Conservation (phyloP, 2,329 filamentous ascomycete species). For the Rhynchosporium graminicola region DNA sequence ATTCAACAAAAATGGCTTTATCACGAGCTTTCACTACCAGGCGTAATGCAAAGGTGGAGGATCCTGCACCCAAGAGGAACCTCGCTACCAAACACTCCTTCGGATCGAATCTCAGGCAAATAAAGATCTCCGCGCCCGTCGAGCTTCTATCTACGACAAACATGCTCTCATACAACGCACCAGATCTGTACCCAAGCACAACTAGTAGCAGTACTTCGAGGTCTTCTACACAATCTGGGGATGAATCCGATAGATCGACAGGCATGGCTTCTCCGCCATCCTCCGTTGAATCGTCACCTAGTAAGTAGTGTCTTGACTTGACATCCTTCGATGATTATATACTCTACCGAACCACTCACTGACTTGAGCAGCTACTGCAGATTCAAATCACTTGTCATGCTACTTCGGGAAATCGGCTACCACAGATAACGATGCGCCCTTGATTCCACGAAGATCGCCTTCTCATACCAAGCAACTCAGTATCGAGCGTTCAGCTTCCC, state of each 20-base stretch:
- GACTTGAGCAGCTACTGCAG: conserved; percentile 47
- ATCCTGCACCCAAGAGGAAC: conserved; percentile 33
- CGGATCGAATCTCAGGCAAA: conserved; percentile 39
- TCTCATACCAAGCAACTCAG: conserved; percentile 89
- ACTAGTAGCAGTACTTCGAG: conserved; percentile 27
- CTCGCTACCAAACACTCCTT: conserved; percentile 37
- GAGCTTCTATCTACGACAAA: conserved; percentile 93
- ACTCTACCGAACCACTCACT: not conserved
- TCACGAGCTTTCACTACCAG: conserved; percentile 72
- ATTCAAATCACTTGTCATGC: conserved; percentile 67
- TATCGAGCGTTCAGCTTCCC: conserved; percentile 67
- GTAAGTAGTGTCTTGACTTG: not conserved
- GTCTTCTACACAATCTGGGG: conserved; percentile 56
- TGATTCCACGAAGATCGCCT: conserved; percentile 74
- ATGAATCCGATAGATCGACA: conserved; percentile 66
- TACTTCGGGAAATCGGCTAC: conserved; percentile 56
- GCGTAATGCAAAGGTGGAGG: conserved; percentile 52
- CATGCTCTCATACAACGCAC: conserved; percentile 92
- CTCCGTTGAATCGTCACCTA: conserved; percentile 43
- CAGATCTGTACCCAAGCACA: conserved; percentile 62
- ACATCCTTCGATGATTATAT: no score
- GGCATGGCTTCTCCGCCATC: conserved; percentile 48
- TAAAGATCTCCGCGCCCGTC: conserved; percentile 84
- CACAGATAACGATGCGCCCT: conserved; percentile 52
- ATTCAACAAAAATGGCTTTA: conserved; percentile 51